These are phyloP conservation scores for Fraxinus americana DNA, from an alignment of 257 asterid species.

Conservation along the genomic window DNA sequence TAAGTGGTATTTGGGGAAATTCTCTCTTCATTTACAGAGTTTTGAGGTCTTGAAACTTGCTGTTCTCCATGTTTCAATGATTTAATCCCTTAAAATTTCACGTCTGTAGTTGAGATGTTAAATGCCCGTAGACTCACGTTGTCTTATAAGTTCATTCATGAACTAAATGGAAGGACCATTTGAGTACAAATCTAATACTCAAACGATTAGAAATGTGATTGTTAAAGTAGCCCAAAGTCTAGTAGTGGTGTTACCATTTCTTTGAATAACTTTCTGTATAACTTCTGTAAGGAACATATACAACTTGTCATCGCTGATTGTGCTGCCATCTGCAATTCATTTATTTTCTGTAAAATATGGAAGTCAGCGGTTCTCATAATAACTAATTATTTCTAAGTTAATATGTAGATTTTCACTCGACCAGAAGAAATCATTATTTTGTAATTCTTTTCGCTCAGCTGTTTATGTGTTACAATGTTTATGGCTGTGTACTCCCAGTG, in stretches of 20 bases:
- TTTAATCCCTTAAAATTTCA: neutral
- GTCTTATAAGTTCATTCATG: constrained; percentile 1
- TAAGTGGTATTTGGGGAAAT: neutral
- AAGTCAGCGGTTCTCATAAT: constrained; percentile 13
- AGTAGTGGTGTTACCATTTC: constrained; percentile 4
- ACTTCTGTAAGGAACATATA: constrained; percentile 17
- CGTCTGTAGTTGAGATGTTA: neutral
- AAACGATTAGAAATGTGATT: neutral
- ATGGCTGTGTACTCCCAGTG: constrained; percentile 52
- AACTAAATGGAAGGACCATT: neutral
- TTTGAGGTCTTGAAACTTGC: neutral
- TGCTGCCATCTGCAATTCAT: neutral
- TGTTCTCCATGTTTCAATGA: neutral
- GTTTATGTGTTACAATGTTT: constrained; percentile 22
- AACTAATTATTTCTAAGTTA: neutral
- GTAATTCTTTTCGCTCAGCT: constrained; percentile 1
- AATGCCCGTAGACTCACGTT: neutral
- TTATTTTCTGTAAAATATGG: constrained; percentile 5
- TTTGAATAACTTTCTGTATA: constrained; percentile 17
- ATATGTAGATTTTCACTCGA: constrained; percentile 3
- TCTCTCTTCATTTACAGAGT: neutral
- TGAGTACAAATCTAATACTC: neutral
- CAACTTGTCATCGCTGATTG: constrained; percentile 4
- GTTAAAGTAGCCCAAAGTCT: constrained; percentile 2
- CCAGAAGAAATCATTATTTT: constrained; percentile 7